Base-by-base conservation (phyloP, 495 filamentous ascomycete genomes). In the Aspergillus taichungensis region DNA sequence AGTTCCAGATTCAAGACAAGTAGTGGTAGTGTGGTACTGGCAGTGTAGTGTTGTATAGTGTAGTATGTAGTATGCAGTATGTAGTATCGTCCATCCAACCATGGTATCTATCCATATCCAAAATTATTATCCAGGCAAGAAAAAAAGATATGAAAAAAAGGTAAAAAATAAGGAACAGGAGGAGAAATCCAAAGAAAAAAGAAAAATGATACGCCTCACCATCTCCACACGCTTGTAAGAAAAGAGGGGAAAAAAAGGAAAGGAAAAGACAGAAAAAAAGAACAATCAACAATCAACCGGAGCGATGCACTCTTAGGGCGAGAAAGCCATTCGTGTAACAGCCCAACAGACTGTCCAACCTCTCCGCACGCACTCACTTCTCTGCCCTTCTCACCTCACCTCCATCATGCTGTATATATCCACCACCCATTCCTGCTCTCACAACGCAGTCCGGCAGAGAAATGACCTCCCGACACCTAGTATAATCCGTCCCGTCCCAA, bases 281-380 rank as follows among this genome's bases (percentile, higher is more conserved):
- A 28, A 40, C 34, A 47, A 28, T 28, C 7, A 32, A 33, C 9
- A 36, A 24, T 13, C 13, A 40, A 40, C 8, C 8, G 33, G 46
- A 47, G 6, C 40, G 30, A 37, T 45, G 51, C 47, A 31, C 40
- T 38, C 28, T 39, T n/a, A 8, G 7, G 37, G 6, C 37, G n/a
- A n/a, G n/a, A n/a, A n/a, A n/a, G n/a, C n/a, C n/a, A n/a, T n/a
- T n/a, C 37, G 31, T 24, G 13, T 24, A 8, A 37, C 14, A 37
- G 36, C 27, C 14, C 14, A 13, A 37, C 6, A 10, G n/a, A 13
- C 10, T 31, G 33, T 6, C 13, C 12, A 24, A 24, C 18, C 18
- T 24, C 18, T 24, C 18, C 4, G 18, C 18, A 24, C 18, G 1
- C 18, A n/a, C n/a, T n/a, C 18, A 2, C 18, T 24, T 4, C 18